phyloP scores from a whole-genome alignment of 1,284 basidiomycete genomes.

The Apiotrichum domesticum region DNA sequence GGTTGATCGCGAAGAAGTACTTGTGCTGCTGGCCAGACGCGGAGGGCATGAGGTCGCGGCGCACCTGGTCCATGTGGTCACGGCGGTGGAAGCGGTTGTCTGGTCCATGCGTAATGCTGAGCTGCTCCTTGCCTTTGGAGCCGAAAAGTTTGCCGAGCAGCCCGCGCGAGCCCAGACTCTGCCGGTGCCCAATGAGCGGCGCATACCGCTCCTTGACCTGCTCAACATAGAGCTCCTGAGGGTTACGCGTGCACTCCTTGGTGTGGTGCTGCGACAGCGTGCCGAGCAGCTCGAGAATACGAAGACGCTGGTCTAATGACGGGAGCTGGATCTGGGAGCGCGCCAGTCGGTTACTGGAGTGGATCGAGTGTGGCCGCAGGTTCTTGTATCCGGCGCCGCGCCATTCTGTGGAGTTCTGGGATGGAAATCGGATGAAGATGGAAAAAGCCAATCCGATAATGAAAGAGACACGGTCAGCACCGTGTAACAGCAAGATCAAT shows the following conservation, averaged over 20 bases:
- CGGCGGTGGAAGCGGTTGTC: conserved; percentile 46
- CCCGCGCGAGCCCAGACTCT: conserved; percentile 57
- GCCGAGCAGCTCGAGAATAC: conserved; percentile 77
- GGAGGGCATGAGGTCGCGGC: conserved; percentile 42
- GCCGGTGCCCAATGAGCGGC: conserved; percentile 68
- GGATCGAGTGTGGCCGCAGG: conserved; percentile 8
- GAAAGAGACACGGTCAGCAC: too few relatives aligned
- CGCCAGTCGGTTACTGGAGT: conserved; percentile 23
- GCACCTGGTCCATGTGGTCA: conserved; percentile 37
- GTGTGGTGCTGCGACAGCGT: conserved; percentile 84
- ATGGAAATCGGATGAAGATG: background rate
- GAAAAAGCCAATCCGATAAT: too few relatives aligned
- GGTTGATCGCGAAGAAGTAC: conserved; percentile 96
- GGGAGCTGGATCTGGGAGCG: conserved; percentile 50
- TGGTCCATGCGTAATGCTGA: conserved; percentile 14
- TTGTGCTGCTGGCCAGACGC: conserved; percentile 59
- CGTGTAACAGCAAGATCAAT: too few relatives aligned
- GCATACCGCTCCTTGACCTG: conserved; percentile 79
- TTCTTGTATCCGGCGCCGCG: conserved; percentile 5
- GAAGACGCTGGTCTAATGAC: conserved; percentile 68
- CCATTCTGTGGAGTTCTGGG: conserved; percentile 7
- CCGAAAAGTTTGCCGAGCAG: conserved; percentile 28
- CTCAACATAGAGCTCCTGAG: conserved; percentile 73
- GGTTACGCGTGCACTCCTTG: conserved; percentile 73
- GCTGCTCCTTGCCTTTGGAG: conserved; percentile 25